Percentiles rank a stretch among this genome's conserved stretches.
phyloP scores from a whole-genome alignment of 2,329 filamentous ascomycete species.

The Keithomyces neogunnii region DNA sequence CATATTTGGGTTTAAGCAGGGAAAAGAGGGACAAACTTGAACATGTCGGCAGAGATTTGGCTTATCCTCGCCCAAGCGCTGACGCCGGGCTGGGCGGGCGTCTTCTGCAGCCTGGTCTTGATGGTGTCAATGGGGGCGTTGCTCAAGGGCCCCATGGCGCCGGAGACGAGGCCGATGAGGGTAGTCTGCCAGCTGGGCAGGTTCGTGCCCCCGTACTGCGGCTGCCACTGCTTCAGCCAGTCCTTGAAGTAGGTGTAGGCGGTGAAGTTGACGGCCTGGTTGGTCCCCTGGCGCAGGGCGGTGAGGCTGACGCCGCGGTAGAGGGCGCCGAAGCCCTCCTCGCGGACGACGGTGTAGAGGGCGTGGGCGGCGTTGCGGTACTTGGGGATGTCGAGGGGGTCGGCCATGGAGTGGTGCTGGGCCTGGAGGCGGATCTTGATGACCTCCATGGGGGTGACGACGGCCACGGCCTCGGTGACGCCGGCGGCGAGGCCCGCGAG shows the following conservation, averaged over 20 bases:
- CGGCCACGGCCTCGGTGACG: conserved; percentile 90
- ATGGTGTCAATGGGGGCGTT: conserved; percentile 99
- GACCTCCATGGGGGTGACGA: conserved; percentile 98
- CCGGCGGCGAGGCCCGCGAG: conserved; percentile 79
- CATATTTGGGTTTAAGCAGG: neutral
- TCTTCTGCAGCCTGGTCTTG: conserved; percentile 93
- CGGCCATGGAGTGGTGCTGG: conserved; percentile 95
- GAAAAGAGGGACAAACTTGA: conserved; percentile 46
- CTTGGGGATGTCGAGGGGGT: conserved; percentile 91
- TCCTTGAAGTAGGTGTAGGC: conserved; percentile 93
- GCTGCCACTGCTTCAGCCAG: conserved; percentile 63
- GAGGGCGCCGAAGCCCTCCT: conserved; percentile 80
- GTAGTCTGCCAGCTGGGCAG: conserved; percentile 88
- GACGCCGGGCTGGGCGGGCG: conserved; percentile 71
- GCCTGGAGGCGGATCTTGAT: conserved; percentile 98
- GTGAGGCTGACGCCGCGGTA: conserved; percentile 94
- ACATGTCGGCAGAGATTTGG: conserved; percentile 74
- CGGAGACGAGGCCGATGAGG: conserved; percentile 79
- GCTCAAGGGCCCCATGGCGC: conserved; percentile 90
- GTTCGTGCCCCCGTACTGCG: conserved; percentile 52
- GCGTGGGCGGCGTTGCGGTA: conserved; percentile 88
- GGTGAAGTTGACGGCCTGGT: conserved; percentile 98
- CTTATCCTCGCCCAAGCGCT: conserved; percentile 73
- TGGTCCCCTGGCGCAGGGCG: conserved; percentile 86
- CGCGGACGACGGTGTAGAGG: conserved; percentile 78